Conservation (phyloP, 345 rosid species). For the Eucalyptus tenuipes region DNA sequence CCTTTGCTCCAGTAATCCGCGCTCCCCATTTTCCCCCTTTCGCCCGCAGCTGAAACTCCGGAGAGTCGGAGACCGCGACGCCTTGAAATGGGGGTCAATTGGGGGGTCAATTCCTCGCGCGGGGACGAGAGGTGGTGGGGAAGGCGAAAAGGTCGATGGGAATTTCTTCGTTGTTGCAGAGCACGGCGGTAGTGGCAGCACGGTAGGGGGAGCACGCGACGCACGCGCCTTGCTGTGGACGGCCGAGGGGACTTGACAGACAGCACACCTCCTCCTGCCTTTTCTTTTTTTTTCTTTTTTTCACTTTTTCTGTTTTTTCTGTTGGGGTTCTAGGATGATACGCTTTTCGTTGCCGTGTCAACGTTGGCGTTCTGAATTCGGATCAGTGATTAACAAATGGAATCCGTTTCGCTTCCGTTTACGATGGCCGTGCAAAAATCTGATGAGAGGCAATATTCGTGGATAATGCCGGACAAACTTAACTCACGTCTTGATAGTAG, state of each 20-base stretch:
- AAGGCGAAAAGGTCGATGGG: background rate
- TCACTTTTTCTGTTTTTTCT: too few species aligned
- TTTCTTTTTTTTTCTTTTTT: fast-evolving
- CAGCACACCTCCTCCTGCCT: background rate
- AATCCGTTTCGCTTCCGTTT: background rate
- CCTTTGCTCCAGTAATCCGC: background rate
- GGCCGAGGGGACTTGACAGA: background rate
- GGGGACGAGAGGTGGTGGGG: background rate
- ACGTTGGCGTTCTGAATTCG: too few species aligned
- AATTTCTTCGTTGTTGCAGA: too few species aligned
- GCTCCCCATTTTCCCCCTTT: background rate
- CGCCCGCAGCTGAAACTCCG: too few species aligned
- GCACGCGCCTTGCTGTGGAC: background rate
- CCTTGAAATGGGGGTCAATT: background rate
- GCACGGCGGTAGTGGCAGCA: background rate
- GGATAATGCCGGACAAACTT: background rate
- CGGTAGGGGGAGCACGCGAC: background rate
- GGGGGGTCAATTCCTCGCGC: background rate
- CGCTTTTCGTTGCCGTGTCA: too few species aligned
- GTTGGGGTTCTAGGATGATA: background rate
- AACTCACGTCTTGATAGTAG: too few species aligned
- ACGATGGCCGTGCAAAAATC: background rate
- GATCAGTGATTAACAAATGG: too few species aligned
- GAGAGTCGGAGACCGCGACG: background rate
- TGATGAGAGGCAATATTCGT: background rate